phyloP scores from a whole-genome alignment of 176 grass and related monocot genomes.

The Oryza glaberrima region DNA sequence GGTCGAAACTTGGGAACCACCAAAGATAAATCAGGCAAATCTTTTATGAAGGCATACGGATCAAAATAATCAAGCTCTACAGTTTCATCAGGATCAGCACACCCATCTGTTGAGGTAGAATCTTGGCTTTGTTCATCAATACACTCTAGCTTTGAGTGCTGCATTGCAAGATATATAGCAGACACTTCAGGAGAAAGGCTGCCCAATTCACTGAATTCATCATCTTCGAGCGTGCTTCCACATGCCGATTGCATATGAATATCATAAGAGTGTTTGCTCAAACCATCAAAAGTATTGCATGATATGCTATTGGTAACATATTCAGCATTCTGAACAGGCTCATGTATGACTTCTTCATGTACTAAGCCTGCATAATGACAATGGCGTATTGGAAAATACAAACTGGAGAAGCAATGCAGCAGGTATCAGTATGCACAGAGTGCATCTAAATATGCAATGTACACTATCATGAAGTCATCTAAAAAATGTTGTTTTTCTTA shows the following conservation, averaged over 20 bases:
- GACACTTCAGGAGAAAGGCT: slow-evolving; percentile 90
- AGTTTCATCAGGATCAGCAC: slow-evolving; percentile 59
- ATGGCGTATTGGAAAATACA: background rate
- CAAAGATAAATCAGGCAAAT: slow-evolving; percentile 81
- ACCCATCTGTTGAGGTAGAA: slow-evolving; percentile 64
- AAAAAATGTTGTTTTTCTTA: background rate
- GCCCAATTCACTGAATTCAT: slow-evolving; percentile 74
- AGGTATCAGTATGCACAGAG: background rate
- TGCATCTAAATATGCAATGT: background rate
- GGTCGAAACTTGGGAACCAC: slow-evolving; percentile 92
- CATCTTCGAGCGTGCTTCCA: slow-evolving; percentile 49
- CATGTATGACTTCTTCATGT: background rate
- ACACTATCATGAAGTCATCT: background rate
- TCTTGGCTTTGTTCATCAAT: slow-evolving; percentile 86
- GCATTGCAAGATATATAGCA: slow-evolving; percentile 73
- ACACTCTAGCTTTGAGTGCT: slow-evolving; percentile 76
- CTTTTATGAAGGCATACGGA: slow-evolving; percentile 77
- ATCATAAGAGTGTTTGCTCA: slow-evolving; percentile 20
- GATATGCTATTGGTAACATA: slow-evolving; percentile 1
- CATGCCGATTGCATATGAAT: slow-evolving; percentile 37
- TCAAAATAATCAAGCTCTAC: slow-evolving; percentile 79
- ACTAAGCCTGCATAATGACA: background rate
- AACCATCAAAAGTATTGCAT: slow-evolving; percentile 18
- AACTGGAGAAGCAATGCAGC: background rate
- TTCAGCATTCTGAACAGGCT: background rate